Evolutionary conservation across 2,329 filamentous ascomycete species (phyloP), one percentile per base, ranked within the genome.

Genomic region (Albifimbria verrucaria): DNA sequence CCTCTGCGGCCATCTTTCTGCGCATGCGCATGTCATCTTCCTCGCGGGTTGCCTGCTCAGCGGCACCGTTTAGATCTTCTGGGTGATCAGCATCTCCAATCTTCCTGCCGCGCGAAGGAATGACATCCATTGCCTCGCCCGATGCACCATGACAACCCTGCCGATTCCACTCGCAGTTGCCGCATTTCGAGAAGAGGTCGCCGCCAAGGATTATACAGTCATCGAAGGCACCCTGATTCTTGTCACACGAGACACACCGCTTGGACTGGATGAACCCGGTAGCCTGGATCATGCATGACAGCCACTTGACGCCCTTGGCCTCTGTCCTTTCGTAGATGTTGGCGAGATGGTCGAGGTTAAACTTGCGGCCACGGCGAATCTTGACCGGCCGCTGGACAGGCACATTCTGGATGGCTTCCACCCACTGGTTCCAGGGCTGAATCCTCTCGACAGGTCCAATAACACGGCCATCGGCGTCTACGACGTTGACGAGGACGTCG

Each of bases 131-230:
- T 12, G 11, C 32, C 20, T 48, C 45, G 45, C 23, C 45, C 3
- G 62, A 62, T 1, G 64, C 65, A 12, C 61, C 65, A 43, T 70
- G 68, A 43, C 72, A 75, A 18, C 66, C 65, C 50, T 70, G 67
- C 2, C 68, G 69, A 55, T 74, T 75, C 77, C 77, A 80, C 57
- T 79, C 75, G 56, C 77, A 80, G 56, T 80, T 80, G 25, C 75
- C 77, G 53, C 77, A 80, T 24, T 75, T 73, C 3, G 72, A 71
- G 50, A 79, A 77, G 4, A 74, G 64, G 7, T 65, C 61, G 4
- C 68, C 71, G 5, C 70, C 72, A 15, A 77, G 62, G 22, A 75
- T 68, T 48, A 79, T 68, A 59, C 77, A 80, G 5, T 71, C 66
- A 2, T 71, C 69, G 56, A 77, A 80, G 0, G 72, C 71, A 0